Percentiles rank a stretch among this genome's conserved stretches.
Evolutionary conservation across 2,329 filamentous ascomycete species (phyloP).

Genomic region (Aureobasidium vineae): DNA sequence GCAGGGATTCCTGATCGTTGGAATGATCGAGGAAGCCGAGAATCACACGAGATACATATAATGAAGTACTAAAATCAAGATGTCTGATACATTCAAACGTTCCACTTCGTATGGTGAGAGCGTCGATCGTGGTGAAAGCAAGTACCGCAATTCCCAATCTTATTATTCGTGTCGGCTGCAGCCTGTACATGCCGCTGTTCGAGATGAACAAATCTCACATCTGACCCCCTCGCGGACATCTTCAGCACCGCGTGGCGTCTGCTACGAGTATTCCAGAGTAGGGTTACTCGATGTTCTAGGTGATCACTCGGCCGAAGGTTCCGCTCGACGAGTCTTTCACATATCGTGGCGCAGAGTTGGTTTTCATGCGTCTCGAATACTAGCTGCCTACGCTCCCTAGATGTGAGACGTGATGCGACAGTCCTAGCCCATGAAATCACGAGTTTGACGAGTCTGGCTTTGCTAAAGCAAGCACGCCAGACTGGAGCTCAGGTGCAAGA

Average conservation of each 20-base stretch:
- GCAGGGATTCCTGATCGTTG: no score
- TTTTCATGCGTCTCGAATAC: neutral
- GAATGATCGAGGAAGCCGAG: no score
- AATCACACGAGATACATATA: no score
- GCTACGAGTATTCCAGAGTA: neutral
- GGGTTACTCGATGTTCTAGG: neutral
- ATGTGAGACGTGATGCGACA: neutral
- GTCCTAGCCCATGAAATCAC: conserved; percentile 9
- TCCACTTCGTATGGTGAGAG: no score
- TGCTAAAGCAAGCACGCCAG: neutral
- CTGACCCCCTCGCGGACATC: conserved; percentile 9
- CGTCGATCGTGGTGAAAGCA: neutral
- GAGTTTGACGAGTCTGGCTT: neutral
- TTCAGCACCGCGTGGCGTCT: neutral
- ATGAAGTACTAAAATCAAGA: no score
- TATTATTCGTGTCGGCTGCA: neutral
- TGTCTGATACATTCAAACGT: no score
- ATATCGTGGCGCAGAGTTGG: neutral
- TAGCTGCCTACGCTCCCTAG: neutral
- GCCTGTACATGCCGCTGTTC: neutral
- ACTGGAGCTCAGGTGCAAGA: neutral
- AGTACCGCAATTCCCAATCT: neutral
- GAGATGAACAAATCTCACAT: conserved; percentile 11
- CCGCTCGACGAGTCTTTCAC: neutral
- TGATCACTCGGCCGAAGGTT: neutral